phyloP scores from a whole-genome alignment of 768 basidiomycete species.

The Favolaschia claudopus region DNA sequence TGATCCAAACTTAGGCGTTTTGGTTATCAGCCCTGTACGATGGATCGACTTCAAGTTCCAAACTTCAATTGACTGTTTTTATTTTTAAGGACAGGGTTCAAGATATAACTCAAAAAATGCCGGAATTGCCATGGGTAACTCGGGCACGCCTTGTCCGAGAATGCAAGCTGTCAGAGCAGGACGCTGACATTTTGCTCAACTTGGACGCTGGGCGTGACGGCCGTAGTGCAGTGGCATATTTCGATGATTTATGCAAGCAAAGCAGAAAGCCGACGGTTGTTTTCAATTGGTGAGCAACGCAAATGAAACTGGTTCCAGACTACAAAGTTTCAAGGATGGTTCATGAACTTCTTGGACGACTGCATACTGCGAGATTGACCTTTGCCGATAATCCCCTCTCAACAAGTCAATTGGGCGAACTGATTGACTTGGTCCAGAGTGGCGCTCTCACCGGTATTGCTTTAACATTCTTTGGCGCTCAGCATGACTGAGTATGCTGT shows the following conservation, averaged over 20 bases:
- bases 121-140: slow-evolving; percentile 77
- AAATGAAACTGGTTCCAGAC: not conserved
- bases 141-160: slow-evolving; percentile 59
- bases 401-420: slow-evolving; percentile 69
- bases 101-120: slow-evolving; percentile 59
- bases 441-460: slow-evolving; percentile 72
- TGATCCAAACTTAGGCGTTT: slow-evolving; percentile 88
- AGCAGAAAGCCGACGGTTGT: slow-evolving; percentile 72
- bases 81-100: slow-evolving; percentile 67
- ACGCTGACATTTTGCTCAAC: slow-evolving; percentile 78
- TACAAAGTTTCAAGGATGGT: slow-evolving; percentile 70
- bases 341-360: slow-evolving; percentile 85
- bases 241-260: slow-evolving; percentile 69
- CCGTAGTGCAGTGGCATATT: slow-evolving; percentile 75
- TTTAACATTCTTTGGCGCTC: not conserved
- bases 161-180: slow-evolving; percentile 62
- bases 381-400: slow-evolving; percentile 69
- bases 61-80: slow-evolving; percentile 22
- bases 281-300: slow-evolving; percentile 80
- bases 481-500: slow-evolving; percentile 13
- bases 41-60: too few relatives aligned
- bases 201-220: slow-evolving; percentile 74
- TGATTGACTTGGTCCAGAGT: slow-evolving; percentile 78
- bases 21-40: slow-evolving; percentile 67
- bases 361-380: slow-evolving; percentile 62